phyloP scores from a whole-genome alignment of 2,329 filamentous ascomycete species.

The Curvularia sp. region DNA sequence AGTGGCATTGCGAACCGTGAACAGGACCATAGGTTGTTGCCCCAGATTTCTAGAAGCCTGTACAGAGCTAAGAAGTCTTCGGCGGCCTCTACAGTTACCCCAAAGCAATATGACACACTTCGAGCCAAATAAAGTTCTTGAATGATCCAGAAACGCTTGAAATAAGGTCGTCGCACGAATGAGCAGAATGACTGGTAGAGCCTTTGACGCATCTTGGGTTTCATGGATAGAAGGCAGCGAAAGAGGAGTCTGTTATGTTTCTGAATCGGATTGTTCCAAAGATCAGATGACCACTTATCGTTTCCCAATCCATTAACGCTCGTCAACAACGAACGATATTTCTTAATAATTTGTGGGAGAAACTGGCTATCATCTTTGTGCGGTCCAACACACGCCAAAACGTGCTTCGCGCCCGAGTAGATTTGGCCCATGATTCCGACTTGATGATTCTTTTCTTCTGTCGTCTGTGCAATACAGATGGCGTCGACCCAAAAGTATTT shows the following conservation, averaged over 20 bases:
- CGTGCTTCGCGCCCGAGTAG: neutral
- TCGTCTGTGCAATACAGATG: slow-evolving; percentile 3
- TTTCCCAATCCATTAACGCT: too few relatives aligned
- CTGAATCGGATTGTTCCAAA: neutral
- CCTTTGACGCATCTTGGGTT: neutral
- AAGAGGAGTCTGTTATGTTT: neutral
- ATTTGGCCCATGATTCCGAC: slow-evolving; percentile 3
- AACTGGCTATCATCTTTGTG: slow-evolving; percentile 2
- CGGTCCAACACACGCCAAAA: neutral
- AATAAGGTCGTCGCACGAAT: neutral
- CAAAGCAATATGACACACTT: neutral
- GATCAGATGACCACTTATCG: too few relatives aligned
- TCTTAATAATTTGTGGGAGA: neutral
- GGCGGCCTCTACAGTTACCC: neutral
- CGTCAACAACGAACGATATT: neutral
- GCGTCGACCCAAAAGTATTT: slow-evolving; percentile 5
- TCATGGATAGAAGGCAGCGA: neutral
- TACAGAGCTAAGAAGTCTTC: neutral
- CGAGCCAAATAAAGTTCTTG: slow-evolving; percentile 2
- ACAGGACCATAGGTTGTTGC: too few relatives aligned
- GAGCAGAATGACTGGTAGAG: neutral
- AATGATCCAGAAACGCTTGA: slow-evolving; percentile 1
- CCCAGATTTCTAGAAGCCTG: neutral
- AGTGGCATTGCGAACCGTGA: too few relatives aligned
- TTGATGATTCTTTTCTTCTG: slow-evolving; percentile 3